Evolutionary conservation across 2,329 filamentous ascomycete genomes (phyloP), one percentile per base, ranked within the genome.

Genomic region (Penicillium sp.): DNA sequence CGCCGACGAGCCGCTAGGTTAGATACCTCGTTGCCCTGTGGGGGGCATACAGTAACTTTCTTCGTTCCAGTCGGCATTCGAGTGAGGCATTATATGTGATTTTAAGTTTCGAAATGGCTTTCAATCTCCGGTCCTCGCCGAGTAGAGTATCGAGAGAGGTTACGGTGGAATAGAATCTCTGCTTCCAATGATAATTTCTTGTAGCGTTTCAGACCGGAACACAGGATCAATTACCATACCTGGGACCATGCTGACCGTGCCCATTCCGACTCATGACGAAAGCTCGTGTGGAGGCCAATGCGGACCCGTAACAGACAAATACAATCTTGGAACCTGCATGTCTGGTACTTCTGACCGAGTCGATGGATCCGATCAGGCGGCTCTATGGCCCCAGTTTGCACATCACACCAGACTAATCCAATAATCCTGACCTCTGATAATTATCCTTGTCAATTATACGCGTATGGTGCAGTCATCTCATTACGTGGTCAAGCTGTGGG

Each of bases 131-230:
- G 22, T 45, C 14, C 14, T 45, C 23, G 15, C 26, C 26, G 42
- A 27, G 22, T 45, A 26, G 9, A 26, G 22, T n/a, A 15, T 18
- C 9, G 27, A 12, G 18, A 18, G 12, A n/a, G n/a, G n/a, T 37
- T 18, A 6, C 33, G 33, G 33, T 37, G 23, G 18, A 45, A 26
- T 5, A 25, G 23, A 27, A 45, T 29, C 8, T 3, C 25, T 4
- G 25, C 23, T n/a, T 27, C 4, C 25, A 27, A 46, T 11, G 14
- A 31, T 35, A 14, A 6, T 25, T 9, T 45, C 9, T 44, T 25
- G 41, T 46, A 18, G 31, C 22, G 53, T 55, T 55, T 55, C 47
- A 47, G 42, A 51, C 53, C 18, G 48, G 53, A 18, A 43, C 41
- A 51, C 53, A 55, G 48, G 42, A 51, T 55, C 52, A 31, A 47